Conservation (phyloP, 169 alveolate genomes). For the Plasmodium malariae region DNA sequence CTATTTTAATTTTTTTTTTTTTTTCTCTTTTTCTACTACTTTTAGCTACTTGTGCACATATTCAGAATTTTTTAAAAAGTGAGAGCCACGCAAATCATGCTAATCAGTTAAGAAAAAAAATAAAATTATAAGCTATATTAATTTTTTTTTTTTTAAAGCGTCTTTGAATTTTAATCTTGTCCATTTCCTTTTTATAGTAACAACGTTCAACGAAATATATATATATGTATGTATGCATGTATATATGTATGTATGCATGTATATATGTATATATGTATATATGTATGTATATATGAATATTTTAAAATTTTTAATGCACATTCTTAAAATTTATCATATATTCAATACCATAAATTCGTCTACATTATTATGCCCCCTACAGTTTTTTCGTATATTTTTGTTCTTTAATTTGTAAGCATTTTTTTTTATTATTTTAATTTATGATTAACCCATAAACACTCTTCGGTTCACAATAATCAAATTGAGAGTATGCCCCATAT, state of each 20-base stretch:
- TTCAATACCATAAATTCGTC: not conserved
- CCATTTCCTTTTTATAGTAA: not conserved
- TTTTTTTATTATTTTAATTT: too few species aligned
- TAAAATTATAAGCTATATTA: constrained; percentile 2
- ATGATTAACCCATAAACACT: too few species aligned
- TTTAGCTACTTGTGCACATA: constrained; percentile 63
- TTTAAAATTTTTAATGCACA: constrained; percentile 22
- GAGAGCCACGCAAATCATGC: constrained; percentile 1
- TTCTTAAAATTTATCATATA: constrained; percentile 11
- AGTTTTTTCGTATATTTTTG: not conserved
- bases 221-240: too few species aligned
- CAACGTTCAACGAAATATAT: constrained; percentile 5
- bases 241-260: not conserved
- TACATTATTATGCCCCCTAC: constrained; percentile 10
- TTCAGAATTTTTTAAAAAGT: constrained; percentile 5
- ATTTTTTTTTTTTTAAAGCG: constrained; percentile 4
- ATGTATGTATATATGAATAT: too few species aligned
- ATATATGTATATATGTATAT: not conserved
- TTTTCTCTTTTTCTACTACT: not conserved
- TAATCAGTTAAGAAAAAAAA: not conserved
- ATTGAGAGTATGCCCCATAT: not conserved
- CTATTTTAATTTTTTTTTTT: constrained; percentile 33
- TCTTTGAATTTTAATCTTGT: not conserved
- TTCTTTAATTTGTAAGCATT: not conserved
- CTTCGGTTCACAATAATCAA: too few species aligned